A percentile compares a stretch with the other conserved stretches of the same genome.
These are phyloP conservation scores for Excoecaria cochinchinensis DNA, from an alignment of 345 rosid genomes.

Conservation along the genomic window DNA sequence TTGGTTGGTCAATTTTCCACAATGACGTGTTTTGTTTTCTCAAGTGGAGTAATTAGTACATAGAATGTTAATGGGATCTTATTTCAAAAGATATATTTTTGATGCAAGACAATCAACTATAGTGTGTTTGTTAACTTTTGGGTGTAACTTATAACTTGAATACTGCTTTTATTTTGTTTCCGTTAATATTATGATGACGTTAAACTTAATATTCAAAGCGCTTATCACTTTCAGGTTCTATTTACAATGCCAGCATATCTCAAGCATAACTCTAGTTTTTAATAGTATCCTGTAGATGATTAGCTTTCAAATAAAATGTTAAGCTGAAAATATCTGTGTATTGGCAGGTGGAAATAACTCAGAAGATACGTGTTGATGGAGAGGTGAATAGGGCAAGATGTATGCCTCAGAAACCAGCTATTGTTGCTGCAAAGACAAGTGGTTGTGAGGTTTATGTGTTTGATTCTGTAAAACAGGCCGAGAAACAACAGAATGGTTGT, in stretches of 20 bases:
- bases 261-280: background rate
- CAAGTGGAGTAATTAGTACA: background rate
- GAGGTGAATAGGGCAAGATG: constrained; percentile 90
- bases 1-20: background rate
- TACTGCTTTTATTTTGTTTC: background rate
- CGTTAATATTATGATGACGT: background rate
- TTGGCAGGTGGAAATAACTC: constrained; percentile 69
- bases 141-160: background rate
- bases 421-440: constrained; percentile 81
- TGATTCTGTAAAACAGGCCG: constrained; percentile 60
- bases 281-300: background rate
- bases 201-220: background rate
- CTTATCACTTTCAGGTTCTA: background rate
- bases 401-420: constrained; percentile 76
- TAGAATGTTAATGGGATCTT: background rate
- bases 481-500: constrained; percentile 42
- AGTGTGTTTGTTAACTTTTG: background rate
- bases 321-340: constrained; percentile 4
- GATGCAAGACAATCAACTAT: background rate
- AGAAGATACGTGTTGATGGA: constrained; percentile 78
- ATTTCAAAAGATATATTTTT: background rate
- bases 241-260: background rate
- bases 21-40: background rate
- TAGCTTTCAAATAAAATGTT: background rate
- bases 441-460: constrained; percentile 74